Evolutionary conservation across 2,329 filamentous ascomycete species (phyloP).

Genomic region (Mollisiaceae sp.): DNA sequence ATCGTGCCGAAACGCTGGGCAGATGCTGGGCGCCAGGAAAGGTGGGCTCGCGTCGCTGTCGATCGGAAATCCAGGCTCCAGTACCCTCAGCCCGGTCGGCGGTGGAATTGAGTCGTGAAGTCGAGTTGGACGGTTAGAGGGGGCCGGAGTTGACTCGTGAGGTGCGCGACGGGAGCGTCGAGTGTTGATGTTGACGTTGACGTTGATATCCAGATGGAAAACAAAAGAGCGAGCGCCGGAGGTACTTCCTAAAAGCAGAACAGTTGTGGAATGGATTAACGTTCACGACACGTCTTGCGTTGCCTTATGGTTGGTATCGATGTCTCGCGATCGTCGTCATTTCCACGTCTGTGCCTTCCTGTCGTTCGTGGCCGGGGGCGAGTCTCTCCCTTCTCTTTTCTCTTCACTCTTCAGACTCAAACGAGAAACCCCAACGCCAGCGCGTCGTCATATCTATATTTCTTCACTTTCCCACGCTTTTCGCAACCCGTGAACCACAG

Average conservation of each 20-base stretch:
- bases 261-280: background rate
- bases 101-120: background rate
- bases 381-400: background rate
- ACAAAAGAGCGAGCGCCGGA: background rate
- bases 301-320: constrained; percentile 1
- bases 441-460: constrained; percentile 10
- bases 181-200: background rate
- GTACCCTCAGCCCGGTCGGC: background rate
- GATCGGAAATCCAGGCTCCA: background rate
- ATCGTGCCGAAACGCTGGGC: constrained; percentile 12
- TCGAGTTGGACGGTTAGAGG: background rate
- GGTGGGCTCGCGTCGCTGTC: constrained; percentile 23
- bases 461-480: background rate
- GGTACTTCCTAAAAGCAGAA: background rate
- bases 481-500: constrained; percentile 5
- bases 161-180: no score
- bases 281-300: background rate
- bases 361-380: background rate
- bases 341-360: background rate
- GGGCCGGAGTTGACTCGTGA: background rate
- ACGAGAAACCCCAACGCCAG: background rate
- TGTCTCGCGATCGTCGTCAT: background rate
- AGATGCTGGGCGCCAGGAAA: background rate
- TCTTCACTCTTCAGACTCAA: background rate
- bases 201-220: background rate